Evolutionary conservation across 1,139 yeast species (phyloP).

Genomic region (Petasospora rhodanensis): DNA sequence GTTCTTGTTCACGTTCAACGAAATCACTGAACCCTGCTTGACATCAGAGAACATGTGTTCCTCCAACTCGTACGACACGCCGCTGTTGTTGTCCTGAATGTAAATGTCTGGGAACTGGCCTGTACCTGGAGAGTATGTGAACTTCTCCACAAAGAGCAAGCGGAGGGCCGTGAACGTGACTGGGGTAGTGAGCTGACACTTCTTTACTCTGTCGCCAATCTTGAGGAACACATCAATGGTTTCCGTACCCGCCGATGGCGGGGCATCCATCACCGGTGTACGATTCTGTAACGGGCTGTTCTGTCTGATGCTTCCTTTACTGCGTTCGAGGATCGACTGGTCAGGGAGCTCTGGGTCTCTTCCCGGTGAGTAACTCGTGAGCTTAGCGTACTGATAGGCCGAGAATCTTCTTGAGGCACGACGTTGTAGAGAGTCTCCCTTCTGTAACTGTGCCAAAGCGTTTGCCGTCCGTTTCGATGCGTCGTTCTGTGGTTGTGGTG

Average conservation of each 20-base stretch:
- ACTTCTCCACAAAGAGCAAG: constrained; percentile 76
- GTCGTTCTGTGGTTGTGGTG: constrained; percentile 2
- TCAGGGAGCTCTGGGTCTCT: constrained; percentile 29
- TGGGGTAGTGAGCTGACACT: constrained; percentile 47
- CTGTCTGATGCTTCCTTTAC: constrained; percentile 11
- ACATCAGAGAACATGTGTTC: constrained; percentile 60
- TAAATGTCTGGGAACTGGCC: constrained; percentile 77
- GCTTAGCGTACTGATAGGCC: constrained; percentile 86
- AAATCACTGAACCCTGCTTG: constrained; percentile 53
- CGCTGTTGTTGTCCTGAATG: constrained; percentile 56
- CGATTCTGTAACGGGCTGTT: constrained; percentile 13
- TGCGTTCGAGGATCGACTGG: constrained; percentile 16
- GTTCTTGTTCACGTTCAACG: constrained; percentile 33
- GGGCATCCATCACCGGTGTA: constrained; percentile 1
- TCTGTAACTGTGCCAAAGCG: constrained; percentile 73
- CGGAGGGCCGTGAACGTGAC: constrained; percentile 62
- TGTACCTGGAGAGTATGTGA: constrained; percentile 75
- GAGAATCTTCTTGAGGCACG: constrained; percentile 91
- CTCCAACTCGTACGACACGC: constrained; percentile 76
- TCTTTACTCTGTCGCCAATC: constrained; percentile 58
- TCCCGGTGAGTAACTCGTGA: constrained; percentile 48
- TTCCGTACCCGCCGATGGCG: no score
- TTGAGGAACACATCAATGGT: constrained; percentile 43
- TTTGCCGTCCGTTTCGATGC: constrained; percentile 31
- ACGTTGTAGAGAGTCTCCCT: constrained; percentile 77